These are phyloP conservation scores for Aspergillus proliferans DNA, from an alignment of 2,329 filamentous ascomycete genomes.

Conservation along the genomic window DNA sequence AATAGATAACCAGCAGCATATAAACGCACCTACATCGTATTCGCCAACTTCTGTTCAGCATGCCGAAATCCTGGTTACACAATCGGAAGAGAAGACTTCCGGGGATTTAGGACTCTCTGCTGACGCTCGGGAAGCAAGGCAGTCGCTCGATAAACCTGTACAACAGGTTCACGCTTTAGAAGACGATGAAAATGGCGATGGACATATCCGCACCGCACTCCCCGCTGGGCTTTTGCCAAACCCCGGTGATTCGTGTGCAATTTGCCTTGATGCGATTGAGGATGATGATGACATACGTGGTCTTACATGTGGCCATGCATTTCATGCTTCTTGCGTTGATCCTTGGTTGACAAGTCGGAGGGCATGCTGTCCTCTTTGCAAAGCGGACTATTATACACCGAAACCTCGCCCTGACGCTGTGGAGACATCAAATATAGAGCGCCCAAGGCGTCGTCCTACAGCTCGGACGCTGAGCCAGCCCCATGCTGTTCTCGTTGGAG, in stretches of 20 bases:
- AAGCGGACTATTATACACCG: conserved; percentile 93
- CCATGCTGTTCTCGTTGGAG: conserved; percentile 29
- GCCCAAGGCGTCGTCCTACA: conserved; percentile 23
- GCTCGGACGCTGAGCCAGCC: conserved; percentile 26
- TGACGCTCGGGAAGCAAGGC: conserved; percentile 10
- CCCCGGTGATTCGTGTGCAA: conserved; percentile 89
- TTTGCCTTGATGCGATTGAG: conserved; percentile 89
- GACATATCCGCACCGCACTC: conserved; percentile 74
- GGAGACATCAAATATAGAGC: conserved; percentile 24
- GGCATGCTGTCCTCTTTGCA: conserved; percentile 95
- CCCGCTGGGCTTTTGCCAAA: conserved; percentile 73
- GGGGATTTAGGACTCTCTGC: background rate
- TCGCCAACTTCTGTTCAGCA: conserved; percentile 11
- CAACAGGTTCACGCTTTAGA: conserved; percentile 45
- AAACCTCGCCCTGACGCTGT: conserved; percentile 67
- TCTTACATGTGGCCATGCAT: conserved; percentile 92
- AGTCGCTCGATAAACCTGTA: conserved; percentile 2
- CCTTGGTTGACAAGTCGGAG: conserved; percentile 92
- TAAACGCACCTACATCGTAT: conserved; percentile 11
- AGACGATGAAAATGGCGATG: conserved; percentile 67
- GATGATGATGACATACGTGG: conserved; percentile 94
- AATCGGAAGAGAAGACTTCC: conserved; percentile 14
- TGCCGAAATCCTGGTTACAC: conserved; percentile 2
- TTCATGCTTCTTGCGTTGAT: conserved; percentile 92
- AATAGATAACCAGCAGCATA: conserved; percentile 14